Conservation (phyloP, 176 grass and related monocot genomes). For the Secale cereale region DNA sequence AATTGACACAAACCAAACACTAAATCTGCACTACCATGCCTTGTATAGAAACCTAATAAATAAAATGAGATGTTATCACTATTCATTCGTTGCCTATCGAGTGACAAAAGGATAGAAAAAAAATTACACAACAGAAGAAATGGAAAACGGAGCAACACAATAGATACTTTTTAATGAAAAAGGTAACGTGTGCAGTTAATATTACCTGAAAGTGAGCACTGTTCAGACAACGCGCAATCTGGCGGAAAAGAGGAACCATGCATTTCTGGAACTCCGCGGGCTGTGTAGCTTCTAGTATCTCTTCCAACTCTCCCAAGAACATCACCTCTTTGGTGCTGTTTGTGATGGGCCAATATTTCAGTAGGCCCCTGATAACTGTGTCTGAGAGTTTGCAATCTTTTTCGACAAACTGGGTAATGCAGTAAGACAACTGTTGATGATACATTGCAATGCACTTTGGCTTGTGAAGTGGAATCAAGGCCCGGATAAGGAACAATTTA, state of each 20-base stretch:
- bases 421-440: conserved; percentile 77
- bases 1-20: not conserved
- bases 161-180: not conserved
- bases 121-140: not conserved
- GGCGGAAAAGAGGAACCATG: conserved; percentile 84
- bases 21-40: not conserved
- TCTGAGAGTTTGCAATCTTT: conserved; percentile 79
- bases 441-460: conserved; percentile 64
- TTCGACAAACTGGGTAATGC: conserved; percentile 81
- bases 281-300: conserved; percentile 83
- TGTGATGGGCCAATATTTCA: conserved; percentile 90
- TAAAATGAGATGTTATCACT: not conserved
- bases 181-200: not conserved
- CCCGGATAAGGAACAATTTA: conserved; percentile 70
- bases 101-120: not conserved
- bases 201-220: conserved; percentile 91
- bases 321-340: conserved; percentile 88
- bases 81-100: not conserved
- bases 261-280: conserved; percentile 84
- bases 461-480: conserved; percentile 83
- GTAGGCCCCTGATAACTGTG: conserved; percentile 78
- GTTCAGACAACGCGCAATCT: conserved; percentile 67
- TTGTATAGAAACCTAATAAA: not conserved
- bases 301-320: conserved; percentile 83
- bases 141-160: not conserved